phyloP scores from a whole-genome alignment of 352 stramenopile species.

The Globisporangium echinulatum region DNA sequence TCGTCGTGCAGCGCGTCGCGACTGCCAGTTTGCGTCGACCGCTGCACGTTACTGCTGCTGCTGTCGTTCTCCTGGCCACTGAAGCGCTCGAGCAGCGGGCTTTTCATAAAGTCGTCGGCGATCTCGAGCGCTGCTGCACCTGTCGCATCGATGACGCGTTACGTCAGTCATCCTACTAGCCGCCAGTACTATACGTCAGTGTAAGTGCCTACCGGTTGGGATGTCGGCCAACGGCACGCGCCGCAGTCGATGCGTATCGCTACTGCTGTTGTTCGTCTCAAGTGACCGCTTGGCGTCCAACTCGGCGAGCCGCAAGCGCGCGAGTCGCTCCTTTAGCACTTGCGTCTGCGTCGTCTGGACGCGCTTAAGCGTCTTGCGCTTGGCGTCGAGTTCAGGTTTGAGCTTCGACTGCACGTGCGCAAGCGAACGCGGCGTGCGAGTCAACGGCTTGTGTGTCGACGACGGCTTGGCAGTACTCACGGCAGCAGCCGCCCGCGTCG shows the following conservation, averaged over 20 bases:
- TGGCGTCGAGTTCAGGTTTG: conserved; percentile 45
- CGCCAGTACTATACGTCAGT: not conserved
- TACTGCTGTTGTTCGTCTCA: conserved; percentile 4
- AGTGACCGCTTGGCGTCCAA: conserved; percentile 38
- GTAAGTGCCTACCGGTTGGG: conserved; percentile 32
- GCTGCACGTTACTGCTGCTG: too few relatives aligned
- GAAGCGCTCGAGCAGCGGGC: conserved; percentile 71
- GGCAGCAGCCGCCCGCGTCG: not conserved
- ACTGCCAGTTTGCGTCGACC: too few relatives aligned
- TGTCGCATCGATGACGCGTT: conserved; percentile 8
- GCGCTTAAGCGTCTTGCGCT: conserved; percentile 52
- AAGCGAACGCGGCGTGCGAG: conserved; percentile 3
- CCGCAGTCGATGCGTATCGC: conserved; percentile 8
- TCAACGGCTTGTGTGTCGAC: conserved; percentile 3
- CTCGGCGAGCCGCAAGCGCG: conserved; percentile 43
- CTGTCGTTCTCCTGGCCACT: too few relatives aligned
- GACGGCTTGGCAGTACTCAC: not conserved
- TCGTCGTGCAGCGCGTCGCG: too few relatives aligned
- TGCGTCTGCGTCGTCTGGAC: conserved; percentile 78
- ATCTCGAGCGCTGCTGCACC: conserved; percentile 75
- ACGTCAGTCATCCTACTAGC: not conserved
- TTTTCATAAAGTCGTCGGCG: conserved; percentile 71
- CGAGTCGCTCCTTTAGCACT: conserved; percentile 61
- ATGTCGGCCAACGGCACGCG: conserved; percentile 46
- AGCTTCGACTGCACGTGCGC: conserved; percentile 56